Conservation (phyloP, 163 green algal genomes). For the Scenedesmus sp. region DNA sequence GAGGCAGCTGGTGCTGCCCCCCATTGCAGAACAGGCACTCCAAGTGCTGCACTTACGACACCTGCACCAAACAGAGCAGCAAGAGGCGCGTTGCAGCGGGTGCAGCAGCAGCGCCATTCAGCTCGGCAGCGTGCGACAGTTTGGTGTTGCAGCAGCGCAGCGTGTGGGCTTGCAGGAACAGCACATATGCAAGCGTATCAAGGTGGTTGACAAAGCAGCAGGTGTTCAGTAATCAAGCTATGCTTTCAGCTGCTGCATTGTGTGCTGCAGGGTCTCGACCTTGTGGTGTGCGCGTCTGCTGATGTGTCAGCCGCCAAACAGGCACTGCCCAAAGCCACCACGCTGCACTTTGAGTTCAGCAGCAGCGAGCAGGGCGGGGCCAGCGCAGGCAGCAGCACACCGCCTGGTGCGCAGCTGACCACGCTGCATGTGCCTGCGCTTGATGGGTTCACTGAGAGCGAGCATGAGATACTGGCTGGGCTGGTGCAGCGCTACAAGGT, state of each 20-base stretch:
- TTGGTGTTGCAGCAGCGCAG: not conserved
- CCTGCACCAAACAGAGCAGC: not conserved
- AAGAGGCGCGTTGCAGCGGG: not conserved
- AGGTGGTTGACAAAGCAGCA: not conserved
- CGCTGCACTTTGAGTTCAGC: conserved; percentile 84
- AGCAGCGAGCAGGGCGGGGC: conserved; percentile 3
- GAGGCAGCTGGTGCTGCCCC: not conserved
- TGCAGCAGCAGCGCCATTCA: not conserved
- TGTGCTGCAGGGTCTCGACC: conserved; percentile 75
- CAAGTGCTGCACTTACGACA: not conserved
- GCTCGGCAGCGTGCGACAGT: not conserved
- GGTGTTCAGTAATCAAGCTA: not conserved
- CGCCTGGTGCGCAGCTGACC: conserved; percentile 27
- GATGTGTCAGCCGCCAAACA: conserved; percentile 63
- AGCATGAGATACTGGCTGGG: conserved; percentile 74
- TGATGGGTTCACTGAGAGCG: conserved; percentile 59
- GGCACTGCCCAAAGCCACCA: conserved; percentile 66
- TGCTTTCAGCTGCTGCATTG: not conserved
- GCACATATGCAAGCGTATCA: not conserved
- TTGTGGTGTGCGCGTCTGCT: conserved; percentile 74
- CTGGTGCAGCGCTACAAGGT: conserved; percentile 79
- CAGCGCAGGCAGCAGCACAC: not conserved
- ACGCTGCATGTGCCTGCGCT: conserved; percentile 67
- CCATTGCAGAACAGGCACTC: not conserved
- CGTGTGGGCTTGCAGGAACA: not conserved